Base-by-base conservation (phyloP, 2,329 filamentous ascomycete species). In the Leptodontidium sp. region DNA sequence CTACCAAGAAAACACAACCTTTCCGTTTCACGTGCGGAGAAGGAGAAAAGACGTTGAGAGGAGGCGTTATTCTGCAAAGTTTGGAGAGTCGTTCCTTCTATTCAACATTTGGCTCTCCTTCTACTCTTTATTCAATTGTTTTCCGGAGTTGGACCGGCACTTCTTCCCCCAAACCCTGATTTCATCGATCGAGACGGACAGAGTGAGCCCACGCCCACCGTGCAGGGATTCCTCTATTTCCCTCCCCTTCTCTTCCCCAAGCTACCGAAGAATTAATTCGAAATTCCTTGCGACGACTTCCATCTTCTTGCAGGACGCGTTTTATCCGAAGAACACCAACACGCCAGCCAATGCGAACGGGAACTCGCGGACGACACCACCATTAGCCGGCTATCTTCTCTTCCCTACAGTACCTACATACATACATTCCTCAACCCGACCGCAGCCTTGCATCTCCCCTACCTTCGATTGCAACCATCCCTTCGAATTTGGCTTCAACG, bases 1-100 rank as follows among this genome's bases (percentile, higher is more conserved):
- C 45, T 17, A 21, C n/a, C 11, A 45, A 7, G 45, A 15, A n/a
- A n/a, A n/a, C 17, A n/a, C 45, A 17, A 49, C 4, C 40, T 17
- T 43, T 59, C 21, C 38, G 32, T 43, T 59, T 59, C 57, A 59
- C 57, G 35, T 59, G 57, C 57, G 15, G 45, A 45, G 21, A 45
- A 17, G 47, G 24, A 50, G 47, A 21, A 29, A 45, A 43, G 14
- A 24, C 21, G 57, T 59, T 59, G 35, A 59, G 57, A 21, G 21
- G 21, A 21, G 40, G 21, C 35, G 9, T 26, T 59, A 24, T 17
- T 21, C 55, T 38, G 55, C 24, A 29, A 24, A 53, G 32, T n/a
- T 26, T 15, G 4, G n/a, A 26, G 11, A 17, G 9, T 45, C 38
- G n/a, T 26, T 43, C 57, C 26, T 24, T 50, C 47, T 40, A 26